These are phyloP conservation scores for Apiospora sp. DNA, from an alignment of 2,329 filamentous ascomycete species.

Conservation along the genomic window DNA sequence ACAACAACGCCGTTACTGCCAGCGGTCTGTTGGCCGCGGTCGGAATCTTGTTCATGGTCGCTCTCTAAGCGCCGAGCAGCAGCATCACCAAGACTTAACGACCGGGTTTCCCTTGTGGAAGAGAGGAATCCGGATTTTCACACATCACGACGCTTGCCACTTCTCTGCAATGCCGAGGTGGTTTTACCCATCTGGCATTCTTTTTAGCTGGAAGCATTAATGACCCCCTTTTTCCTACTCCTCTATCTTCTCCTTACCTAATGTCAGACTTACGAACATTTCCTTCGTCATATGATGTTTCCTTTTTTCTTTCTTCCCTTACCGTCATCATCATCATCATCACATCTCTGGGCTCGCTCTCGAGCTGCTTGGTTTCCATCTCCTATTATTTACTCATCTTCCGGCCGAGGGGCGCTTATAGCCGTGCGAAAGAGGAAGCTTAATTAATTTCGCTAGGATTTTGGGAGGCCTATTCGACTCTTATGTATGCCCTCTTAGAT, in stretches of 20 bases:
- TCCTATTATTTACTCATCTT: background rate
- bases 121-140: too few species aligned
- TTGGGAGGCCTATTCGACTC: background rate
- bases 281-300: too few species aligned
- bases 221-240: background rate
- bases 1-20: background rate
- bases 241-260: background rate
- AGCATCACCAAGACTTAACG: background rate
- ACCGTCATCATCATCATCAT: background rate
- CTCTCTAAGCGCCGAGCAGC: background rate
- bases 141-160: background rate
- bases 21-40: background rate
- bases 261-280: background rate
- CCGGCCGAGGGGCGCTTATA: background rate
- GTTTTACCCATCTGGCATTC: too few species aligned
- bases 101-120: too few species aligned
- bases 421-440: background rate
- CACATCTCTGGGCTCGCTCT: background rate
- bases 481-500: background rate
- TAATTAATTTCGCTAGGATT: background rate
- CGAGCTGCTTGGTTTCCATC: constrained; percentile 1
- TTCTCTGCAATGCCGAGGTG: background rate
- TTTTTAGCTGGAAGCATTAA: background rate
- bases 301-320: too few species aligned
- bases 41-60: background rate